A percentile compares a stretch with the other conserved stretches of the same genome.
These are phyloP conservation scores for Jatropha curcas DNA, from an alignment of 345 rosid species.

Conservation along the genomic window DNA sequence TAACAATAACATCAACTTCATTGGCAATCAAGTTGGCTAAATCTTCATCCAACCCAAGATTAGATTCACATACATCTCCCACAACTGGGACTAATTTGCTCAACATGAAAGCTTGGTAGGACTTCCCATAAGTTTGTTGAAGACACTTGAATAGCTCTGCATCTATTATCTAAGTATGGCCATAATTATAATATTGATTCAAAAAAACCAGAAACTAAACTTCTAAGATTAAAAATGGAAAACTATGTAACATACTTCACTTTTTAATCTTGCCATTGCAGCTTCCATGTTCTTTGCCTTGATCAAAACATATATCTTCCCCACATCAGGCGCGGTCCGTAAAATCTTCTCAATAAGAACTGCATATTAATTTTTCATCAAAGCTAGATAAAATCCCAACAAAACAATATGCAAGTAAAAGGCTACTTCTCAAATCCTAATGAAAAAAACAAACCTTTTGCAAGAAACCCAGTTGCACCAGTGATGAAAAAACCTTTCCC, in stretches of 20 bases:
- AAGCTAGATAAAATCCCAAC: not conserved
- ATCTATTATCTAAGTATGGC: slow-evolving; percentile 55
- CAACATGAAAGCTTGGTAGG: slow-evolving; percentile 72
- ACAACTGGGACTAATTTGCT: slow-evolving; percentile 80
- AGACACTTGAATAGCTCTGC: slow-evolving; percentile 81
- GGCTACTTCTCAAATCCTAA: not conserved
- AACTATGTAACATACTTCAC: slow-evolving; percentile 52
- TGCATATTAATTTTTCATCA: slow-evolving; percentile 18
- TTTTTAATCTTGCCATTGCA: slow-evolving; percentile 67
- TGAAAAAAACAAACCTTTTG: slow-evolving; percentile 59
- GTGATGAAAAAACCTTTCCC: slow-evolving; percentile 75
- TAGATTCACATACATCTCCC: slow-evolving; percentile 64
- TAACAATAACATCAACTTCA: slow-evolving; percentile 68
- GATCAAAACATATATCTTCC: slow-evolving; percentile 80
- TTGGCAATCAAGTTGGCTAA: slow-evolving; percentile 50
- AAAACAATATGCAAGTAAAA: not conserved
- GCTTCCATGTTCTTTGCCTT: slow-evolving; percentile 75
- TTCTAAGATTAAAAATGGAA: not conserved
- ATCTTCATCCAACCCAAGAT: slow-evolving; percentile 72
- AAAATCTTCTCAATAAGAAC: slow-evolving; percentile 90
- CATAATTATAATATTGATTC: slow-evolving; percentile 20
- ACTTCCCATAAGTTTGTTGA: slow-evolving; percentile 67
- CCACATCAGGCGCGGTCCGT: slow-evolving; percentile 79
- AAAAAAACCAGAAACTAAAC: not conserved
- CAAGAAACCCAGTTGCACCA: slow-evolving; percentile 94